A percentile compares a stretch with the other conserved stretches of the same genome.
Evolutionary conservation across 768 basidiomycete species (phyloP).

Genomic region (Suillus americanus): DNA sequence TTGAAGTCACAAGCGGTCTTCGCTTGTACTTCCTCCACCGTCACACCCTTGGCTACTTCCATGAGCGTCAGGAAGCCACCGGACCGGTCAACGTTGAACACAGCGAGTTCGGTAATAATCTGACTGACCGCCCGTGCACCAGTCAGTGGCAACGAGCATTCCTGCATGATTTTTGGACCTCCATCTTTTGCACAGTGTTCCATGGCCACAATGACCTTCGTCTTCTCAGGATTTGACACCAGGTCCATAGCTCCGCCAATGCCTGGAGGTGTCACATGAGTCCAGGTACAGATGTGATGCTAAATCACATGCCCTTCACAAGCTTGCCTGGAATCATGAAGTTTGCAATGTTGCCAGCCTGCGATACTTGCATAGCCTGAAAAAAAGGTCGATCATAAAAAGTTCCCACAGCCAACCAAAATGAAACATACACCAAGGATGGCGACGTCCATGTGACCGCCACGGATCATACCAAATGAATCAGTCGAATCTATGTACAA

Average conservation of each 20-base stretch:
- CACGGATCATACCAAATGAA: conserved; percentile 93
- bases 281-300: background rate
- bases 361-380: conserved; percentile 89
- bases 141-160: conserved; percentile 79
- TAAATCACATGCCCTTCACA: conserved; percentile 52
- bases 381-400: conserved; percentile 1
- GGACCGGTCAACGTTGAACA: conserved; percentile 77
- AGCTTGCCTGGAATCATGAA: conserved; percentile 95
- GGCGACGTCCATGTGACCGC: conserved; percentile 88
- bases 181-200: conserved; percentile 87
- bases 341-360: conserved; percentile 87
- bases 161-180: conserved; percentile 74
- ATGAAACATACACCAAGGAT: conserved; percentile 71
- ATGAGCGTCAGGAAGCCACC: conserved; percentile 67
- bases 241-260: conserved; percentile 94
- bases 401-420: background rate
- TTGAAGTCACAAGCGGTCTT: conserved; percentile 84
- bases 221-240: conserved; percentile 88
- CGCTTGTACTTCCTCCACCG: conserved; percentile 73
- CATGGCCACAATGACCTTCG: conserved; percentile 82
- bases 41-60: conserved; percentile 78
- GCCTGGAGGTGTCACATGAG: conserved; percentile 38
- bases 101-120: conserved; percentile 87
- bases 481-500: conserved; percentile 66
- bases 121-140: conserved; percentile 83